Percentiles rank a stretch among this genome's conserved stretches.
Evolutionary conservation across 1,284 basidiomycete species (phyloP).

Genomic region (Moesziomyces sp.): DNA sequence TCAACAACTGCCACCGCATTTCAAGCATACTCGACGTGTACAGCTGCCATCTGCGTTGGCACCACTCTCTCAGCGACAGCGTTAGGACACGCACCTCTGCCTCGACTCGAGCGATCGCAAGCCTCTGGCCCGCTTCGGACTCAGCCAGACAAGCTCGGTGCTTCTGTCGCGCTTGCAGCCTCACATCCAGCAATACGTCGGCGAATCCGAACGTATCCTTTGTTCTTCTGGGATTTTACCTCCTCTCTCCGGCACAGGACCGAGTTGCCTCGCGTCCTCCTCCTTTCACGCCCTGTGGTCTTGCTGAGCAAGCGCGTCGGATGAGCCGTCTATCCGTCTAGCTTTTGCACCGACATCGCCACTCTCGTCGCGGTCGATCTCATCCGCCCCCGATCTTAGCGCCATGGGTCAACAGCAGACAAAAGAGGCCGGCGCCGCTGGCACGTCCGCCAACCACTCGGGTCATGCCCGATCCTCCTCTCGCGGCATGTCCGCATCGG

Average conservation of each 20-base stretch:
- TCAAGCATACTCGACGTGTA: too few species aligned
- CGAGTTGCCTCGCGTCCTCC: too few species aligned
- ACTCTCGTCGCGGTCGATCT: conserved; percentile 3
- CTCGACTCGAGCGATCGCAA: too few species aligned
- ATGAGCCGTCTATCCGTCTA: conserved; percentile 2
- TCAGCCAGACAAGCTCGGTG: too few species aligned
- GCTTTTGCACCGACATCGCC: conserved; percentile 1
- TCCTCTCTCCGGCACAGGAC: neutral
- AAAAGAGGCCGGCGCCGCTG: conserved; percentile 40
- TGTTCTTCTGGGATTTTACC: neutral
- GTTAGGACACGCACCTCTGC: too few species aligned
- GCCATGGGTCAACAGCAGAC: conserved; percentile 51
- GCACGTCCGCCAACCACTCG: conserved; percentile 10
- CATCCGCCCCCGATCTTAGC: neutral
- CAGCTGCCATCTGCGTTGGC: too few species aligned
- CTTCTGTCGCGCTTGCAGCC: too few species aligned
- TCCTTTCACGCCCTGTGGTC: too few species aligned
- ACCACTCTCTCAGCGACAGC: too few species aligned
- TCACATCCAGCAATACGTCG: neutral
- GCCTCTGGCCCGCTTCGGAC: too few species aligned
- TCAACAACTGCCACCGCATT: too few species aligned
- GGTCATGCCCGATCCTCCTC: conserved; percentile 26
- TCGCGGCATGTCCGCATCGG: conserved; percentile 36
- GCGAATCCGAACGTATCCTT: neutral
- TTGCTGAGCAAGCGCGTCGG: neutral